Evolutionary conservation across 1,284 basidiomycete species (phyloP).

Genomic region (Lignosus rhinocerotis): DNA sequence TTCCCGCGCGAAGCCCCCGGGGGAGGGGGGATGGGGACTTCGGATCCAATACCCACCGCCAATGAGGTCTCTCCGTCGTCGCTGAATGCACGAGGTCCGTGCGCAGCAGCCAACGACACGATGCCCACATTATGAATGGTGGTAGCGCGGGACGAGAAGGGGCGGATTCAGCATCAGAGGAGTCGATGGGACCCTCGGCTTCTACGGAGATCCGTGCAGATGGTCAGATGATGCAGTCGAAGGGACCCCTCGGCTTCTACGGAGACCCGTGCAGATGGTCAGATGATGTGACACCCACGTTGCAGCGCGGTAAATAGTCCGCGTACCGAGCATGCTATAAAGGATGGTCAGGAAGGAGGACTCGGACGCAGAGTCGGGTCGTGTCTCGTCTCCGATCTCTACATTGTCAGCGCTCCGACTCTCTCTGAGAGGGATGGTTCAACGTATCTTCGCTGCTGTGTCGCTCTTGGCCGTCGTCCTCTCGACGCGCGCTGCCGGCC

Average conservation of each 20-base stretch:
- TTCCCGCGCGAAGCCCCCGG: too few species aligned
- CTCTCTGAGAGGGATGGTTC: not conserved
- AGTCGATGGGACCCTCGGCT: not conserved
- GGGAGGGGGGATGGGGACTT: too few species aligned
- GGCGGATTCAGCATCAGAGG: not conserved
- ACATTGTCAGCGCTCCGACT: not conserved
- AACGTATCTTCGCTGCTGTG: not conserved
- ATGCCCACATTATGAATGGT: not conserved
- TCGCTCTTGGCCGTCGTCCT: not conserved
- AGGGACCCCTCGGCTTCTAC: not conserved
- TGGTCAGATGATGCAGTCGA: not conserved
- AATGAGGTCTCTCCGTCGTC: too few species aligned
- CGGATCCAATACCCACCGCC: too few species aligned
- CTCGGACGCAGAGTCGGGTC: not conserved
- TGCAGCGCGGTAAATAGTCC: not conserved
- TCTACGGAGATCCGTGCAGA: not conserved
- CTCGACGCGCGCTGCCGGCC: constrained; percentile 18
- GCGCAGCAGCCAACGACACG: too few species aligned
- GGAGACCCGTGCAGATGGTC: not conserved
- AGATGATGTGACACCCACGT: not conserved
- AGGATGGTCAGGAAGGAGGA: not conserved
- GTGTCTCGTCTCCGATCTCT: not conserved
- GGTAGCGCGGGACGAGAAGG: not conserved
- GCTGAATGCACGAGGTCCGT: too few species aligned
- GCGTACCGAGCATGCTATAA: not conserved